Conservation (phyloP, 148 eudicot genomes). For the Mesembryanthemum crystallinum region DNA sequence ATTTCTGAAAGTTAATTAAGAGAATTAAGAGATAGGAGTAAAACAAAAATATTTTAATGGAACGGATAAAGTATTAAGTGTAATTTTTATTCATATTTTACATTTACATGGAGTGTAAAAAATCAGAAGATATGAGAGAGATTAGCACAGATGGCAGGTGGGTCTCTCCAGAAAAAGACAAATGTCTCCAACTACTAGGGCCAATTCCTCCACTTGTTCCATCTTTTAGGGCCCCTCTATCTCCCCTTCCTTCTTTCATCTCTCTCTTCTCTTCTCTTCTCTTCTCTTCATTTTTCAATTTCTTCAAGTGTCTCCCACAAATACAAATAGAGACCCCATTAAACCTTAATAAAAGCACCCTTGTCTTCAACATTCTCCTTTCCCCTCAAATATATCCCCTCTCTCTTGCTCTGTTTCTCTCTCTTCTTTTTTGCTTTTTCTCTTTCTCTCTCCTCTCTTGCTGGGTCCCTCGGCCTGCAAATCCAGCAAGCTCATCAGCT, state of each 20-base stretch:
- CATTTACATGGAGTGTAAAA: no score
- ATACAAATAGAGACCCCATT: not conserved
- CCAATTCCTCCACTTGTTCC: slow-evolving; percentile 12
- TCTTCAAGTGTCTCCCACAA: slow-evolving; percentile 8
- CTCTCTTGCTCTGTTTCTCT: not conserved
- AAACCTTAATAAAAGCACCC: slow-evolving; percentile 30
- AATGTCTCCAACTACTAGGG: slow-evolving; percentile 32
- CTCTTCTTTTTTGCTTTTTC: not conserved
- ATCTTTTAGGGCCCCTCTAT: no score
- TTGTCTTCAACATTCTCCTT: slow-evolving; percentile 35
- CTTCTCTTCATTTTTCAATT: slow-evolving; percentile 11
- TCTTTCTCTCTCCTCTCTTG: not conserved
- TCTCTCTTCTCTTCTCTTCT: not conserved
- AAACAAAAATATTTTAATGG: no score
- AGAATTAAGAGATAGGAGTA: no score
- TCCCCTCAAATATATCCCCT: not conserved
- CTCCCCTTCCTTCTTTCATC: slow-evolving; percentile 10
- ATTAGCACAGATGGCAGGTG: slow-evolving; percentile 27
- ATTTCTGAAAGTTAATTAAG: no score
- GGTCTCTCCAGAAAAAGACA: slow-evolving; percentile 22
- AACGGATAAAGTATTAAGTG: no score
- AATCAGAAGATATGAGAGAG: not conserved
- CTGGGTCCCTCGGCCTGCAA: slow-evolving; percentile 19
- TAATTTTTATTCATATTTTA: no score
- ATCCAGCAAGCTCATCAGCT: slow-evolving; percentile 1